Evolutionary conservation across 768 basidiomycete species (phyloP), one percentile per base, ranked within the genome.

Genomic region (Pisolithus orientalis): DNA sequence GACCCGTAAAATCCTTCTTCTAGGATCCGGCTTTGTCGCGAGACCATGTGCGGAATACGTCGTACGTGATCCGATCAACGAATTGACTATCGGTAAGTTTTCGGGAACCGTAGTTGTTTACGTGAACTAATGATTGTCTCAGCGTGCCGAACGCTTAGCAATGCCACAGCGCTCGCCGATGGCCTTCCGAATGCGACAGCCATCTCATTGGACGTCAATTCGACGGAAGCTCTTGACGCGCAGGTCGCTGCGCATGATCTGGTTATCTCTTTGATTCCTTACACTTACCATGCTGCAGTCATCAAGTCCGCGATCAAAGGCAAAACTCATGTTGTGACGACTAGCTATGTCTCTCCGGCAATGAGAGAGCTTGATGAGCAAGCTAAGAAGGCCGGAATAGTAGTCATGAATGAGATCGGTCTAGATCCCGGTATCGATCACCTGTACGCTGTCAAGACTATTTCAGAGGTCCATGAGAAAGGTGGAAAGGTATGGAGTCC

Each of bases 321-420:
- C 63, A 94, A 91, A 75, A 92, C 87, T 29, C 76, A 96, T 67
- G 94, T 97, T 37, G 92, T 99, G 59, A 98, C 96, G 38, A 98
- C 96, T 24, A 90, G 87, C 54, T 98, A 99, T 66, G 84, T 98
- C 64, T 92, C 86, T 45, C 90, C 89, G 17, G 87, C 86, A 7
- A 94, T 98, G 84, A 83, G 80, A 53, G 94, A 80, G 55, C 81
- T 98, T 37, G 87, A 97, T 56, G 79, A 76, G 45, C 84, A 80
- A 47, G 89, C 79, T 50, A 87, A 87, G 72, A 80, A 83, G 52
- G 94, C 94, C 1, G 94, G 94, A 5, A 91, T 98, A 62, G 77
- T 93, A 49, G 90, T 97, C 57, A 77, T 98, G 80, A 99, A 99
- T 71, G 96, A 99, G 74, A 90, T 99, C 62, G 96, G 96, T 47